These are phyloP conservation scores for Xylaria cubensis DNA, from an alignment of 495 filamentous ascomycete genomes.

Conservation along the genomic window DNA sequence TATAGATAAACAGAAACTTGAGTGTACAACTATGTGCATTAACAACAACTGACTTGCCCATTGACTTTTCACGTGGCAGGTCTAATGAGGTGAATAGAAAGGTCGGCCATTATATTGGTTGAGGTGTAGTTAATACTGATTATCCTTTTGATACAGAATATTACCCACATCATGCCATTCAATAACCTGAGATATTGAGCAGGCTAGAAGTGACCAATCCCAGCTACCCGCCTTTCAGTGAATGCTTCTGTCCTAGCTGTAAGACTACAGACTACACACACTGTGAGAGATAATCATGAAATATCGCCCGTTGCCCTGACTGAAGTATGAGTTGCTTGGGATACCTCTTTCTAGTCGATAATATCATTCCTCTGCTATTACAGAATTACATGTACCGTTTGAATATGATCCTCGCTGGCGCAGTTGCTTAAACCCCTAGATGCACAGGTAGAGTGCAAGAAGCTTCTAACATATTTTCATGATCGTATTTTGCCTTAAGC, in stretches of 20 bases:
- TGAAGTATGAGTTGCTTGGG: not conserved
- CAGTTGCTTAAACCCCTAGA: not conserved
- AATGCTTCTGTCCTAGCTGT: not conserved
- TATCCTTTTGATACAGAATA: not conserved
- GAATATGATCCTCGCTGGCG: not conserved
- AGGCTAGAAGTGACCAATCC: not conserved
- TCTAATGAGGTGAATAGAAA: not conserved
- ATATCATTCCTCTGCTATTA: not conserved
- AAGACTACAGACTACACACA: not conserved
- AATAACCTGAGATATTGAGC: not conserved
- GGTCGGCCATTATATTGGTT: not conserved
- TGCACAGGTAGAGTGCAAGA: not conserved
- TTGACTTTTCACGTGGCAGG: not conserved
- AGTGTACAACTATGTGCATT: not conserved
- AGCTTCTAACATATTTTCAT: not conserved
- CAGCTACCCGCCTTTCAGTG: not conserved
- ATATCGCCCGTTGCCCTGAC: not conserved
- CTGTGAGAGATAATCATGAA: not conserved
- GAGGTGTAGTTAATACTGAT: no score
- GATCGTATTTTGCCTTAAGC: not conserved
- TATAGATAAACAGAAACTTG: not conserved
- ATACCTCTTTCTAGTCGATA: not conserved
- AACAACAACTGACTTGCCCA: not conserved
- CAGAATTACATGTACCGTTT: not conserved
- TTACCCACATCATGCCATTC: not conserved